phyloP scores from a whole-genome alignment of 768 basidiomycete species.

The Gloeopeniophorella convolvens region DNA sequence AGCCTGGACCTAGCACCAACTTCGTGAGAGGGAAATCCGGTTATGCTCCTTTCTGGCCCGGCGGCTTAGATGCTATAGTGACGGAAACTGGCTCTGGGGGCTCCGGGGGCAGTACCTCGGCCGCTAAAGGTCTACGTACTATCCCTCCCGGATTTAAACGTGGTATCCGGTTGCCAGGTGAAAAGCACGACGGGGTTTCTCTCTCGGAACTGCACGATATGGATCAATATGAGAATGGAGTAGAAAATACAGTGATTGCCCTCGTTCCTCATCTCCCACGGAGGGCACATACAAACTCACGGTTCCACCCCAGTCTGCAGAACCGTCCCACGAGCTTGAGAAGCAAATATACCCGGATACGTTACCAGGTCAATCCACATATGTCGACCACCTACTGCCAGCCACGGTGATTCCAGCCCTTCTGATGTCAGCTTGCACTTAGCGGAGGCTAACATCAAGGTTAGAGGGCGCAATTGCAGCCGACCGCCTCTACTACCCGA shows the following conservation, averaged over 20 bases:
- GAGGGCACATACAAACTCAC: not conserved
- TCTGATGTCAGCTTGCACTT: not conserved
- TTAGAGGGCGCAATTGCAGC: constrained; percentile 55
- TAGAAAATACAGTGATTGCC: not conserved
- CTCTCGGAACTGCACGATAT: constrained; percentile 29
- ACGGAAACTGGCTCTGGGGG: constrained; percentile 12
- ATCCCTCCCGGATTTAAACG: constrained; percentile 80
- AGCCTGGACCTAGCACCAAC: constrained; percentile 67
- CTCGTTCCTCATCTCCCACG: not conserved
- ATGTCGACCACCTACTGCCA: constrained; percentile 73
- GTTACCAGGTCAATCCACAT: constrained; percentile 27
- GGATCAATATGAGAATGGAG: not conserved
- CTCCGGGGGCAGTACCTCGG: constrained; percentile 29
- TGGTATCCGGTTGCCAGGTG: constrained; percentile 67
- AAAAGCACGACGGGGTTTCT: constrained; percentile 42
- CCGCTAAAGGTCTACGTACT: constrained; percentile 47
- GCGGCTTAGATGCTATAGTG: constrained; percentile 70
- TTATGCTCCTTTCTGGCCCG: constrained; percentile 90
- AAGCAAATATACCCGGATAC: constrained; percentile 22
- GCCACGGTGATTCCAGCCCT: constrained; percentile 24
- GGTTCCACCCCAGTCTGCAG: not conserved
- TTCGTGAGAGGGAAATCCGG: constrained; percentile 95
- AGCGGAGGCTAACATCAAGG: constrained; percentile 8
- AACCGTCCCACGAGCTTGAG: not conserved
- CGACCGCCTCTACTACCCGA: constrained; percentile 38